Evolutionary conservation across 148 eudicot genomes (phyloP), one percentile per base, ranked within the genome.

Genomic region (Vaccinium myrtillus): DNA sequence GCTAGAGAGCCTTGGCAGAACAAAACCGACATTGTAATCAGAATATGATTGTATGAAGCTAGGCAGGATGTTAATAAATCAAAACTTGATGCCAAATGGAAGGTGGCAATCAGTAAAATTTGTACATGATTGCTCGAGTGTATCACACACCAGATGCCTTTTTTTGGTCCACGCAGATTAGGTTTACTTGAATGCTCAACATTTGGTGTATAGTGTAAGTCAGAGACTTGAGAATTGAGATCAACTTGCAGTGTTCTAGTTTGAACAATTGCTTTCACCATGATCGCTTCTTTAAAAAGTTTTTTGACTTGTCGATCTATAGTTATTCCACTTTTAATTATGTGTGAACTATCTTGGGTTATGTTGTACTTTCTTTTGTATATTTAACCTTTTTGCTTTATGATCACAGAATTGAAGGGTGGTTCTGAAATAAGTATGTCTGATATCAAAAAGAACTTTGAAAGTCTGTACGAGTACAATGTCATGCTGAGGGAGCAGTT

Each of bases 401-500:
- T 21, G 3, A 73, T 69, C 55, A 73, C 92, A 91, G 93, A 91
- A 51, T 53, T 71, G 2, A 78, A 79, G 23, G 82, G 73, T 48
- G 85, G 82, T 54, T 86, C 85, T 78, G 86, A 85, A 78, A 73
- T 77, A 32, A 87, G 82, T 70, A 19, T 87, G 59, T 86, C 90
- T 14, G 93, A 91, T 83, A 85, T 94, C 78, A 92, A 89, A 78
- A 89, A 89, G 85, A 89, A 85, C 80, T 88, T 94, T 36, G 89
- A 93, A 85, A 81, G 86, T 51, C 85, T 94, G 39, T 93, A 92
- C 49, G 91, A 93, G 61, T 94, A 93, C 79, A 94, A 91, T 75
- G 87, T 83, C 50, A 88, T 88, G 89, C 91, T 94, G 82, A 89
- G 96, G 82, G 95, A 94, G 56, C 89, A 90, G 82, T 70, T 94